These are phyloP conservation scores for Peronospora destructor DNA, from an alignment of 352 stramenopile species.

Conservation along the genomic window DNA sequence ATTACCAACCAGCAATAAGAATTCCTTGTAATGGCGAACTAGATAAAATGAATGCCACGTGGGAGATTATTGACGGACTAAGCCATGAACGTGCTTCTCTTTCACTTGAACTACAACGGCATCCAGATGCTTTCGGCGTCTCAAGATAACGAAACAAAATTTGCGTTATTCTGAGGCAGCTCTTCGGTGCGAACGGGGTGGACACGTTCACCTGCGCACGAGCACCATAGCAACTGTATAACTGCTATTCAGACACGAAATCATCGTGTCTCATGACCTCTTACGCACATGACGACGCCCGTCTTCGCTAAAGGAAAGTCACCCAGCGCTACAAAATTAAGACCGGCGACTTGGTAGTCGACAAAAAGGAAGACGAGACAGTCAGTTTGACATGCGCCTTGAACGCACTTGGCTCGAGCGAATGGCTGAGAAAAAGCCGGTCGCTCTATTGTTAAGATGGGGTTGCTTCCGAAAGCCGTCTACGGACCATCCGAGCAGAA, in stretches of 20 bases:
- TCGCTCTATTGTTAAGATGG: no score
- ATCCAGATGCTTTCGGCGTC: not conserved
- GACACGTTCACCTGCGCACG: not conserved
- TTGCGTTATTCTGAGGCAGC: not conserved
- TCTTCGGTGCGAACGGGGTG: not conserved
- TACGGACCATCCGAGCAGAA: no score
- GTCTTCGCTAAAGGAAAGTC: not conserved
- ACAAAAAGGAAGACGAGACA: no score
- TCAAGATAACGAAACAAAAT: not conserved
- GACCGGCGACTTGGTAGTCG: no score
- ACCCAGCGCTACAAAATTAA: no score
- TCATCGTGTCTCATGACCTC: not conserved
- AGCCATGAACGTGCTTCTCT: not conserved
- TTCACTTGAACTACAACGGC: not conserved
- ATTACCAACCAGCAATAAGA: not conserved
- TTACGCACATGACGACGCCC: not conserved
- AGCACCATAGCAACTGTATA: not conserved
- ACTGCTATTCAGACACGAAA: not conserved
- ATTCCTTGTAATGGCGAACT: not conserved
- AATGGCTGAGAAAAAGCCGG: no score
- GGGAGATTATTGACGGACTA: not conserved
- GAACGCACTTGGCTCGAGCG: no score
- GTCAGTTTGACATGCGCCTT: no score
- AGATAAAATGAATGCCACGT: no score
- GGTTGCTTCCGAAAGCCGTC: no score